phyloP scores from a whole-genome alignment of 257 asterid genomes.

The Plantago ovata region DNA sequence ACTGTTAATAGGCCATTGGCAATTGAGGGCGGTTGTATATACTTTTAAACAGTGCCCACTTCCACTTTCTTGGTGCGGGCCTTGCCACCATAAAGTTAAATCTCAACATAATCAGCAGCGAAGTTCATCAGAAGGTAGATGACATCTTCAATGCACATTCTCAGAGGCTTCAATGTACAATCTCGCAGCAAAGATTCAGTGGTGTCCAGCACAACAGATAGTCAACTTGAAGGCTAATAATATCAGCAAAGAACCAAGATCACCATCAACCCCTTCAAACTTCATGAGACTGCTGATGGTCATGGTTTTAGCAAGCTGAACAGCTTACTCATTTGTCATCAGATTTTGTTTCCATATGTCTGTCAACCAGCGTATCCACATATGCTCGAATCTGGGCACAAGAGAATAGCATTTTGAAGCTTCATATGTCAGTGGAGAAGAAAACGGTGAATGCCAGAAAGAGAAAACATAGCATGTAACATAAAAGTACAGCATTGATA shows the following conservation, averaged over 20 bases:
- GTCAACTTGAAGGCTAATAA: not conserved
- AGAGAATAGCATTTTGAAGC: slow-evolving; percentile 23
- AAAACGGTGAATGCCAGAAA: slow-evolving; percentile 3
- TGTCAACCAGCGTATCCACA: slow-evolving; percentile 87
- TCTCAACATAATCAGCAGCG: slow-evolving; percentile 19
- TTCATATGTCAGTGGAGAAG: slow-evolving; percentile 13
- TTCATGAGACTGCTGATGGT: slow-evolving; percentile 21
- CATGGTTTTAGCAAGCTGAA: slow-evolving; percentile 19
- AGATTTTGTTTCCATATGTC: slow-evolving; percentile 65
- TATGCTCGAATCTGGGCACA: slow-evolving; percentile 83
- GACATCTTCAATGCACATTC: slow-evolving; percentile 8
- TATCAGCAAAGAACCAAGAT: slow-evolving; percentile 6
- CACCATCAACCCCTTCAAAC: slow-evolving; percentile 15
- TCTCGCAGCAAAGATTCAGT: slow-evolving; percentile 23
- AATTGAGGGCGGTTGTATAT: slow-evolving; percentile 33
- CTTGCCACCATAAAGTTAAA: slow-evolving; percentile 20
- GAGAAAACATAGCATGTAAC: not conserved
- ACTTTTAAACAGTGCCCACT: slow-evolving; percentile 33
- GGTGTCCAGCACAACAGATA: slow-evolving; percentile 15
- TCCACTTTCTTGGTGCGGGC: slow-evolving; percentile 20
- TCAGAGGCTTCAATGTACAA: slow-evolving; percentile 16
- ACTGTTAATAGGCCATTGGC: slow-evolving; percentile 32
- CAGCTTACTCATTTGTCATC: slow-evolving; percentile 45
- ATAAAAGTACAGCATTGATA: not conserved
- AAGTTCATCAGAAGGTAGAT: slow-evolving; percentile 21